Evolutionary conservation across 805 yeast genomes (phyloP), one percentile per base, ranked within the genome.

Genomic region (Wickerhamiella dianesei): DNA sequence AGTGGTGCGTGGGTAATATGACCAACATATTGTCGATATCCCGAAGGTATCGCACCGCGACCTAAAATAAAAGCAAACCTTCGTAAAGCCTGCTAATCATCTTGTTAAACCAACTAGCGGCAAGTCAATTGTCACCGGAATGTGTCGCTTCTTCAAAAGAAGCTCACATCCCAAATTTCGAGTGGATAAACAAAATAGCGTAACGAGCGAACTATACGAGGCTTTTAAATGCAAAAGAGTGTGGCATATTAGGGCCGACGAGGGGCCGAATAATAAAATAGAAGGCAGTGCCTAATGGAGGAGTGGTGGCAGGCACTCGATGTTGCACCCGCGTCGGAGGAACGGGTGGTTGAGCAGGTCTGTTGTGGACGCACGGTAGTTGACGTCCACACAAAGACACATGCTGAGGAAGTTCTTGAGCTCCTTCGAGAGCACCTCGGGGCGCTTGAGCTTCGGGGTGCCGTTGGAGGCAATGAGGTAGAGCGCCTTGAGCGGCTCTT

Each of bases 351-450:
- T 14, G 37, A 92, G 68, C 45, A 92, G 70, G 61, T 89, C 96
- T 56, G 82, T 87, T 4, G 97, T 85, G 16, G 81, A 75, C 1
- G 97, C 97, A 56, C 99, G 76, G 59, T 81, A 82, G 57, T 82
- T 76, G 40, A 87, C 95, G 63, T 94, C 97, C 35, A 89, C 97
- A 65, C 96, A 86, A 21, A 92, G 70, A 67, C 97, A 87, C 51
- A 87, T 85, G 44, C 88, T 79, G 62, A 92, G 72, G 61, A 92
- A 92, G 60, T 82, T 78, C 69, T 84, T 86, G 49, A 94, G 81
- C 32, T 80, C 77, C 48, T 79, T 71, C 8, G 89, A 78, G 50
- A 92, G 68, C 36, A 70, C 56, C 47, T 79, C 86, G 2, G 89
- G 87, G 74, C 65, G 59, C 60, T 79, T 80, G 54, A 82, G 68